These are phyloP conservation scores for Tylopilus sp. DNA, from an alignment of 768 basidiomycete genomes.

Conservation along the genomic window DNA sequence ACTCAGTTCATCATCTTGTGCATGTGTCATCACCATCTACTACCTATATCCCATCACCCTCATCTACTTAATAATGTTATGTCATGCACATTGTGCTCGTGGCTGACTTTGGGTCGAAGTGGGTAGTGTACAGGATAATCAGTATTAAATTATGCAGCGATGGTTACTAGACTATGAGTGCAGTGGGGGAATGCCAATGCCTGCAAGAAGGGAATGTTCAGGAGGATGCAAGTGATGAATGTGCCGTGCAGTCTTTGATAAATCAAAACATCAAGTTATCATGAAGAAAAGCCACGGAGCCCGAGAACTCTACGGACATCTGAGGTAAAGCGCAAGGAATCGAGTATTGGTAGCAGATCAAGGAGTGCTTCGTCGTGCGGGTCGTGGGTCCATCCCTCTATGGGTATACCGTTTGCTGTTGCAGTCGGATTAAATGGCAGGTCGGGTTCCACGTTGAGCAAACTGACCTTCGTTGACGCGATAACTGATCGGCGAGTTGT, in stretches of 20 bases:
- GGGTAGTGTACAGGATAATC: slow-evolving; percentile 36
- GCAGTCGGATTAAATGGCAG: neutral
- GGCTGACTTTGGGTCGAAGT: slow-evolving; percentile 23
- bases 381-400: slow-evolving; percentile 99
- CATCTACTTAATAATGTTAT: slow-evolving; percentile 31
- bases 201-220: slow-evolving; percentile 26
- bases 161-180: slow-evolving; percentile 30
- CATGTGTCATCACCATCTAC: slow-evolving; percentile 29
- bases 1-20: neutral
- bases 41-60: slow-evolving; percentile 32
- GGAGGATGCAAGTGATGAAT: slow-evolving; percentile 22
- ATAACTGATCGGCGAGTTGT: slow-evolving; percentile 95
- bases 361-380: slow-evolving; percentile 95
- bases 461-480: slow-evolving; percentile 83
- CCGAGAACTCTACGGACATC: slow-evolving; percentile 94
- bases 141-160: slow-evolving; percentile 37
- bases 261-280: slow-evolving; percentile 8
- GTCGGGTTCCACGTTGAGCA: neutral
- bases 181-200: slow-evolving; percentile 22
- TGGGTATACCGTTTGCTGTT: slow-evolving; percentile 94
- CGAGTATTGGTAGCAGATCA: slow-evolving; percentile 91
- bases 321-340: slow-evolving; percentile 91
- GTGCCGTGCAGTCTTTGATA: slow-evolving; percentile 21
- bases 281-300: slow-evolving; percentile 51
- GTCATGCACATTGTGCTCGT: slow-evolving; percentile 18